Base-by-base conservation (phyloP, 345 rosid species). In the Luvunga scandens region DNA sequence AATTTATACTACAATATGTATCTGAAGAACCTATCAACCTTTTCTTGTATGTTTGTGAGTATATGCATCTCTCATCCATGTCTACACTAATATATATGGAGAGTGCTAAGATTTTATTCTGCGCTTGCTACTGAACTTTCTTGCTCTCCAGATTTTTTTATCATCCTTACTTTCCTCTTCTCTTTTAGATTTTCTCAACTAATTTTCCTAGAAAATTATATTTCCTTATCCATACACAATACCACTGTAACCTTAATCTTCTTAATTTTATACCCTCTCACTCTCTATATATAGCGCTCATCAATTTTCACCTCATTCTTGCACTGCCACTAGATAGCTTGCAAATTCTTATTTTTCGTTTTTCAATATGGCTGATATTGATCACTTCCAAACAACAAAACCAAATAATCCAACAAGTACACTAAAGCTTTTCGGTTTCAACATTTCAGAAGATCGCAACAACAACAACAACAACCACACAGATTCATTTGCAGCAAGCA, bases 391-490 rank as follows among this genome's bases (percentile, higher is more conserved):
- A 27, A 75, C 63, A 10, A 30, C 68, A 45, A 69, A 80, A 75
- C n/a, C 80, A 72, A 75, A 77, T 78, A 82, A 63, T 50, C 77
- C 72, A 60, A 66, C 86, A 10, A 77, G 82, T 18, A 28, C 39
- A n/a, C 76, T 91, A 45, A 90, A 91, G 86, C 91, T 92, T 27
- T 91, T 90, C 22, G 91, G 95, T 28, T 86, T 91, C 85, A 83
- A 89, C 83, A 87, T 92, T 57, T 83, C 85, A 9, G 86, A 89
- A 53, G 66, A 45, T 53, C 57, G 79, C 21, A 72, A 75, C 81
- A 19, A 38, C 79, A 10, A 69, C n/a, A n/a, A n/a, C n/a, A n/a
- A n/a, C n/a, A n/a, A n/a, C n/a, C n/a, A n/a, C 42, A 38, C 45
- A 14, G 60, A 50, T 67, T 70, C 66, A n/a, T 56, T 69, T 57